Percentiles rank a stretch among this genome's conserved stretches.
These are phyloP conservation scores for Penicillium parvum DNA, from an alignment of 495 filamentous ascomycete genomes.

Conservation along the genomic window DNA sequence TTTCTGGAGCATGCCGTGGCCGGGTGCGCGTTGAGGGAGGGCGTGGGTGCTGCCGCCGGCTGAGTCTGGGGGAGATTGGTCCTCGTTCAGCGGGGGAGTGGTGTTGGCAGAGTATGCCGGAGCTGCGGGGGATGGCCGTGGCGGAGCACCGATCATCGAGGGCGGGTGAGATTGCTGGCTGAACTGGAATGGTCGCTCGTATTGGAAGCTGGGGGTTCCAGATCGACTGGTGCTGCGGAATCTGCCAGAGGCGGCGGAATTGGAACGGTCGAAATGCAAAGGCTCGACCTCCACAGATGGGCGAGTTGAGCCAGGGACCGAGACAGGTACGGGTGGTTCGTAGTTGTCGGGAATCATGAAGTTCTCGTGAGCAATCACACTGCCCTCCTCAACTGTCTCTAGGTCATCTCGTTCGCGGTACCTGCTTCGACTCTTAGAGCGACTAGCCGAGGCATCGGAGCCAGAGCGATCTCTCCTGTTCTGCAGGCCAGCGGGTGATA, in stretches of 20 bases:
- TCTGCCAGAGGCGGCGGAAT: slow-evolving; percentile 41
- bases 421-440: slow-evolving; percentile 52
- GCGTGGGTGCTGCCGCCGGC: slow-evolving; percentile 13
- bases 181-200: slow-evolving; percentile 38
- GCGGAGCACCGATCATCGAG: slow-evolving; percentile 43
- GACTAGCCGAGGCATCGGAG: slow-evolving; percentile 56
- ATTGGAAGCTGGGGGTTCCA: slow-evolving; percentile 35
- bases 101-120: slow-evolving; percentile 51
- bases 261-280: slow-evolving; percentile 30
- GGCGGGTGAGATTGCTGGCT: slow-evolving; percentile 28
- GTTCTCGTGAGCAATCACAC: slow-evolving; percentile 26
- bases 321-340: slow-evolving; percentile 24
- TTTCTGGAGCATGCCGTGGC: slow-evolving; percentile 45
- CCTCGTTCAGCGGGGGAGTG: slow-evolving; percentile 51
- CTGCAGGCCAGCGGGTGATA: slow-evolving; percentile 32
- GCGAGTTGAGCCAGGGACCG: slow-evolving; percentile 34
- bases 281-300: slow-evolving; percentile 39
- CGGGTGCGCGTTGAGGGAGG: slow-evolving; percentile 28
- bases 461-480: slow-evolving; percentile 56
- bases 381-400: slow-evolving; percentile 33
- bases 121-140: slow-evolving; percentile 49
- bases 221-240: slow-evolving; percentile 48
- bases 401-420: slow-evolving; percentile 45
- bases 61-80: slow-evolving; percentile 21
- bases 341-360: slow-evolving; percentile 23